Evolutionary conservation across 2,329 filamentous ascomycete species (phyloP), one percentile per base, ranked within the genome.

Genomic region (Cladosporium sp.): DNA sequence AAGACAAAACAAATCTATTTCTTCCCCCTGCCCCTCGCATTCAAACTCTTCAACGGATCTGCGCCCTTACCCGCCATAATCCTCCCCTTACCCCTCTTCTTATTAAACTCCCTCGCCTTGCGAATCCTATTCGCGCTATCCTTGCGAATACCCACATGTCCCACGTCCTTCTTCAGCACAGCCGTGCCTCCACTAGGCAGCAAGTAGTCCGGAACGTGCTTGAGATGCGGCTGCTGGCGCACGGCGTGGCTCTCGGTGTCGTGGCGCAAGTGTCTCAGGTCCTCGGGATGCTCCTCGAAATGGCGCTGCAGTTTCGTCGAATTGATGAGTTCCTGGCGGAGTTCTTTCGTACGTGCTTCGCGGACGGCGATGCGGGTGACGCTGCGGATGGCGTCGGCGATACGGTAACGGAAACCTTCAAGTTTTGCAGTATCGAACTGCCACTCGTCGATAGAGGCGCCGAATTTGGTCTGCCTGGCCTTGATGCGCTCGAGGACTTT

Each of bases 261-360:
- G 76, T 99, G 95, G 28, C 94, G 87, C 70, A 98, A 83, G 76
- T 97, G 92, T 43, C 88, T 87, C 69, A 98, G 81, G 75, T 98
- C 94, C 34, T 90, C 88, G 0, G 95, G 95, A 76, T 99, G 97
- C 78, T 99, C 95, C 76, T 98, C 95, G 74, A 98, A 99, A 82
- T 98, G 92, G 60, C 93, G 86, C 79, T 95, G 93, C 63, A 99
- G 82, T 79, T 97, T 97, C 75, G 98, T 94, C 70, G 90, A 94
- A 81, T 96, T 96, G 72, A 97, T 84, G 14, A 99, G 84, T 77
- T 98, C 95, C 76, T 94, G 89, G 63, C 92, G 87, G 65, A 99
- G 85, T 79, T 99, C 94, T 66, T 91, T 87, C 11, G 92, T 91
- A 58, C 95, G 87, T 2, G 95, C 94, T 81, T 97, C 93, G 69